Percentiles rank a stretch among this genome's conserved stretches.
phyloP scores from a whole-genome alignment of 352 stramenopile genomes.

The Phytopythium sindhum region DNA sequence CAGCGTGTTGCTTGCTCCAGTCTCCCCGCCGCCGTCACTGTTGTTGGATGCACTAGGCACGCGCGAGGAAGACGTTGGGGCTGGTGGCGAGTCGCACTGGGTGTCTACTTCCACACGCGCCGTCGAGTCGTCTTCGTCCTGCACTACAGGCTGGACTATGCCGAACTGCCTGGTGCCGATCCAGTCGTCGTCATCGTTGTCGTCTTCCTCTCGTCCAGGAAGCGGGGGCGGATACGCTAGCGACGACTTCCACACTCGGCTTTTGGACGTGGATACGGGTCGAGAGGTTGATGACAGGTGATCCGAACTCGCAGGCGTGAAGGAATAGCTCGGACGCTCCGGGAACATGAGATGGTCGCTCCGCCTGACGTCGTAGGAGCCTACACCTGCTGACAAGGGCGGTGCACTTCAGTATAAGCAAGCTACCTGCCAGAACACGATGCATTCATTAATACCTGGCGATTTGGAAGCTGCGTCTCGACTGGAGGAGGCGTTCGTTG shows the following conservation, averaged over 20 bases:
- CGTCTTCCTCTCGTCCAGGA: slow-evolving; percentile 7
- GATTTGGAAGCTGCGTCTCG: slow-evolving; percentile 12
- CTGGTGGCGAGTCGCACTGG: background rate
- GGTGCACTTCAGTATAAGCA: background rate
- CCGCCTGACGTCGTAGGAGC: slow-evolving; percentile 42
- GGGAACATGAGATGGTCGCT: slow-evolving; percentile 47
- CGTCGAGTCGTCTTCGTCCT: background rate
- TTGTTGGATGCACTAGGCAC: background rate
- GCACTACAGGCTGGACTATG: slow-evolving; percentile 7
- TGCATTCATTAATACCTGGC: background rate
- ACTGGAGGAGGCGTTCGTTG: background rate
- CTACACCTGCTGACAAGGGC: slow-evolving; percentile 26
- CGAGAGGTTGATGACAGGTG: background rate
- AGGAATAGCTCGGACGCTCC: slow-evolving; percentile 34
- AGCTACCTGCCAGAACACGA: background rate
- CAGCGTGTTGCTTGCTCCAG: background rate
- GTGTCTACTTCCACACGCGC: slow-evolving; percentile 17
- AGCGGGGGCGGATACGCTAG: slow-evolving; percentile 15
- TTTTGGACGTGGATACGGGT: slow-evolving; percentile 9
- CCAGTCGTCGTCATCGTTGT: slow-evolving; percentile 7
- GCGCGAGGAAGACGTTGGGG: background rate
- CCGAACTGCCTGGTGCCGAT: background rate
- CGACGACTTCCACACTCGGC: slow-evolving; percentile 20
- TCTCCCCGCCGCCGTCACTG: background rate
- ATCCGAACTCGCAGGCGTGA: slow-evolving; percentile 13